Percentiles rank a stretch among this genome's conserved stretches.
These are phyloP conservation scores for Fusarium circinatum DNA, from an alignment of 2,329 filamentous ascomycete genomes.

Conservation along the genomic window DNA sequence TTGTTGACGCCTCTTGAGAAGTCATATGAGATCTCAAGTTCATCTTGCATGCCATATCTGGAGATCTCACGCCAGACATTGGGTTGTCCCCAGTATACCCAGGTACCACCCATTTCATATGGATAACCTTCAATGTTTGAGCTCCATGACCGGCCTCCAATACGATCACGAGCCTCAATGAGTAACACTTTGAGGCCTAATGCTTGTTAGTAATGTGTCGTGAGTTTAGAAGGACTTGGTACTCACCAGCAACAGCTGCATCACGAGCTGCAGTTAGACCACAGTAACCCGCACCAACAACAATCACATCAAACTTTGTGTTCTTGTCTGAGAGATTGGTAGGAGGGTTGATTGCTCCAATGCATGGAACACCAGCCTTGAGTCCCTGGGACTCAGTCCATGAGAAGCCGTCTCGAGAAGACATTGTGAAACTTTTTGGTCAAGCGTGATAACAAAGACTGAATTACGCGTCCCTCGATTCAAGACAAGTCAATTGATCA, in stretches of 20 bases:
- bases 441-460: neutral
- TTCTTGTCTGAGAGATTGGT: conserved; percentile 28
- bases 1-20: conserved; percentile 55
- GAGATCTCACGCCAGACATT: conserved; percentile 57
- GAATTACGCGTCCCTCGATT: neutral
- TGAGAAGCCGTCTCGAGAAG: conserved; percentile 46
- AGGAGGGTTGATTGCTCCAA: conserved; percentile 45
- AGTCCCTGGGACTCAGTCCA: conserved; percentile 46
- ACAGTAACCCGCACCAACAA: conserved; percentile 47
- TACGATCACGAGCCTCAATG: conserved; percentile 58
- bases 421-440: conserved; percentile 12
- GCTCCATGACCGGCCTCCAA: conserved; percentile 60
- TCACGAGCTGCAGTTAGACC: conserved; percentile 47
- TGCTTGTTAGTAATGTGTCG: neutral
- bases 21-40: conserved; percentile 53
- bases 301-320: conserved; percentile 42
- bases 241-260: conserved; percentile 41
- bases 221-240: rapidly evolving
- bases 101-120: conserved; percentile 62
- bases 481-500: rapidly evolving
- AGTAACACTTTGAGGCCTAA: conserved; percentile 53
- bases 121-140: conserved; percentile 55
- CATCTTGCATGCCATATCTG: conserved; percentile 56
- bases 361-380: conserved; percentile 45
- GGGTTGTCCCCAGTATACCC: conserved; percentile 58